Evolutionary conservation across 371 early-diverging fungal genomes (phyloP), one percentile per base, ranked within the genome.

Genomic region (Entomophthora muscae): DNA sequence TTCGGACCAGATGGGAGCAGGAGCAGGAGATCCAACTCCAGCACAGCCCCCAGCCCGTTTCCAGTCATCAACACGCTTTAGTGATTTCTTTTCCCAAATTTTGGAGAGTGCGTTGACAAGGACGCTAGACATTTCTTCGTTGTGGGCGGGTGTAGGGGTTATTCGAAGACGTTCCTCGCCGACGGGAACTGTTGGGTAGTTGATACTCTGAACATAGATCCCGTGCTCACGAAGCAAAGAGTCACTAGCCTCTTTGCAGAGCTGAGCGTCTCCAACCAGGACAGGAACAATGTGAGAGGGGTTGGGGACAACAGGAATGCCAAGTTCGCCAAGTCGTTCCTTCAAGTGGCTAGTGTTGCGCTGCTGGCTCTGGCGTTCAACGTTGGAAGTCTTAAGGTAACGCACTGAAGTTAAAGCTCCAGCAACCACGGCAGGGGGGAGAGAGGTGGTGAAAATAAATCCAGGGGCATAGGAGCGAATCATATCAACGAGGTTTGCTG

Each of bases 231-330:
- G 73, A 63, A 98, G 78, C 52, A 98, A 78, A 74, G 87, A 85
- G 74, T 98, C 95, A 29, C 90, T 89, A 27, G 95, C 93, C 17
- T 78, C 77, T 73, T 93, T 93, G 70, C 91, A 88, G 53, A 81
- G 78, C 67, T 92, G 91, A 62, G 98, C 97, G 72, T 96, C 91
- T 56, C 98, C 97, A 30, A 98, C 83, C 56, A 96, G 79, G 22
- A 98, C 91, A 29, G 98, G 98, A 32, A 96, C 94, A 72, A 98
- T 98, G 76, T 98, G 98, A 66, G 90, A 90, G 5, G 98, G 98
- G 76, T 98, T 98, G 68, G 95, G 95, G 27, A 95, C 82, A 1
- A 95, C 98, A 7, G 97, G 97, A 69, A 98, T 95, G 65, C 89
- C 95, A 28, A 88, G 75, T 2, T 78, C 76, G 33, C 75, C 83